A percentile compares a stretch with the other conserved stretches of the same genome.
Evolutionary conservation across 768 basidiomycete species (phyloP).

Genomic region (Candolleomyces aberdarensis): DNA sequence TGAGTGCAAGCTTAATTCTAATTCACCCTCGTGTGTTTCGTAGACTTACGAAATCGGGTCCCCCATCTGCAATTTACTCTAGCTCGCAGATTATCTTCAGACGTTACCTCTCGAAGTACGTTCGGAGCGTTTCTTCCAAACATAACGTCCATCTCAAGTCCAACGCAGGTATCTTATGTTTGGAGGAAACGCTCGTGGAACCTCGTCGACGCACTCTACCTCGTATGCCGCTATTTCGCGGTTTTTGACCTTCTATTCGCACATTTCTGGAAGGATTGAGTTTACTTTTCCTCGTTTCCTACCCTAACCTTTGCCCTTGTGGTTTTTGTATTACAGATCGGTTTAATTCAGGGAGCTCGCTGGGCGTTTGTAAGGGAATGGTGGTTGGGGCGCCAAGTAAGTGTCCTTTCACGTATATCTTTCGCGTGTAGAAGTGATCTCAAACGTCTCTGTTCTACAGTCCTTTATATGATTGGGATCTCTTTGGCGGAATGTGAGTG

Average conservation of each 20-base stretch:
- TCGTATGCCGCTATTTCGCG: no score
- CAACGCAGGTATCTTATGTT: background rate
- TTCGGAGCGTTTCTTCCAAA: background rate
- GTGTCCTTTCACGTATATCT: background rate
- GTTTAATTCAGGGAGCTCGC: background rate
- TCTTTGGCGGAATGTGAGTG: background rate
- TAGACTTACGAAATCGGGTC: background rate
- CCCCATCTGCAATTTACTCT: background rate
- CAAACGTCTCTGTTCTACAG: background rate
- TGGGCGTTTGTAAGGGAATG: background rate
- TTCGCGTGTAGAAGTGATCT: background rate
- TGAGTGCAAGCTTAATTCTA: background rate
- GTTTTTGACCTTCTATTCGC: no score
- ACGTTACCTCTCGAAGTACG: background rate
- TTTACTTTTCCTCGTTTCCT: no score
- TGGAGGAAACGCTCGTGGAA: background rate
- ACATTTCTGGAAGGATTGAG: no score
- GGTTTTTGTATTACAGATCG: background rate
- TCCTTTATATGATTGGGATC: background rate
- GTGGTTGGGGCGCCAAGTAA: background rate
- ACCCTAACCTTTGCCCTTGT: background rate
- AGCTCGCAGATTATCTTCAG: background rate
- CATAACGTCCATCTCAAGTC: background rate
- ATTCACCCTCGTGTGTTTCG: background rate
- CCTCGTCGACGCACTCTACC: background rate